These are phyloP conservation scores for Filobasidium floriforme DNA, from an alignment of 768 basidiomycete genomes.

Conservation along the genomic window DNA sequence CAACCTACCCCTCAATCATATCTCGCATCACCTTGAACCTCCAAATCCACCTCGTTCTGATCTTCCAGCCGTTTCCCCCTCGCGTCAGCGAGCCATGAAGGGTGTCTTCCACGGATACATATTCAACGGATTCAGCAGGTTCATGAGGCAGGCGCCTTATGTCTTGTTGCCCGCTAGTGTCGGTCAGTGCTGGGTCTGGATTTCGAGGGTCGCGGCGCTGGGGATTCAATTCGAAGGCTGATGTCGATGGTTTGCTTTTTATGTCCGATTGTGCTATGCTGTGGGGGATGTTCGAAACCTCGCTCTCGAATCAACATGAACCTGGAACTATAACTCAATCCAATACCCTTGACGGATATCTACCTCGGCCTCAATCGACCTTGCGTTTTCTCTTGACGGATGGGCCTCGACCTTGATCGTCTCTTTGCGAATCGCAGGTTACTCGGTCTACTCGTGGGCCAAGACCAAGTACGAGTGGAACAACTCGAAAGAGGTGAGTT, in stretches of 20 bases:
- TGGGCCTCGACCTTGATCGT: neutral
- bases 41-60: neutral
- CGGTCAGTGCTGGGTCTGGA: constrained; percentile 53
- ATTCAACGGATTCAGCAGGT: constrained; percentile 76
- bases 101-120: constrained; percentile 65
- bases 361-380: neutral
- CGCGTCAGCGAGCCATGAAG: constrained; percentile 65
- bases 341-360: neutral
- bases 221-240: neutral
- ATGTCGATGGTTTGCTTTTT: neutral
- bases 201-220: neutral
- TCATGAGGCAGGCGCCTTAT: constrained; percentile 67
- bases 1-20: neutral
- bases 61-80: constrained; percentile 69
- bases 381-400: too few relatives aligned
- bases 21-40: neutral
- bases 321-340: too few relatives aligned
- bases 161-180: constrained; percentile 67
- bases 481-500: constrained; percentile 38
- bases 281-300: neutral
- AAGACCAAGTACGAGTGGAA: constrained; percentile 51
- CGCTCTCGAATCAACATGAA: too few relatives aligned
- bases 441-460: constrained; percentile 71
- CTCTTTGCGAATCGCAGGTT: constrained; percentile 51
- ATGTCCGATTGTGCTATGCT: neutral